Evolutionary conservation across 2,329 filamentous ascomycete genomes (phyloP).

Genomic region (Fusarium virguliforme): DNA sequence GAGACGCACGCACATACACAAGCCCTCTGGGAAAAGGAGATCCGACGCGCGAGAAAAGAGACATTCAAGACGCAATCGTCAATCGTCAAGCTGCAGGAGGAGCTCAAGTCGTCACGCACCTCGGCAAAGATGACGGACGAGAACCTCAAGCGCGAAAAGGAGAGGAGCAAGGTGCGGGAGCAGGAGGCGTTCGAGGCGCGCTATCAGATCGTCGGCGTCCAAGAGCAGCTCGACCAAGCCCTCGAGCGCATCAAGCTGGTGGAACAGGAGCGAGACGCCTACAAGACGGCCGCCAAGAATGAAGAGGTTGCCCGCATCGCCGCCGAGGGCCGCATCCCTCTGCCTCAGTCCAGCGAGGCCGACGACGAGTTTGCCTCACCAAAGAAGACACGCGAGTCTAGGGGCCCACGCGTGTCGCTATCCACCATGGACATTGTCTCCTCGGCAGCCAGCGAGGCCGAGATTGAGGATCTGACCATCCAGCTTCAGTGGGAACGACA

Average conservation of each 20-base stretch:
- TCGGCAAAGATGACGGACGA: constrained; percentile 71
- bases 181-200: constrained; percentile 79
- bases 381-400: constrained; percentile 60
- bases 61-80: constrained; percentile 81
- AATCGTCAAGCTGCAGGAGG: constrained; percentile 81
- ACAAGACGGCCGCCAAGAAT: constrained; percentile 80
- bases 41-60: constrained; percentile 78
- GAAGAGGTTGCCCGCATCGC: constrained; percentile 82
- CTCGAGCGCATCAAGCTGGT: constrained; percentile 75
- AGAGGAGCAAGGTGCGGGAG: constrained; percentile 73
- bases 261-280: constrained; percentile 82
- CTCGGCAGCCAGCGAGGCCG: constrained; percentile 70
- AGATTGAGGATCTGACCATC: constrained; percentile 70
- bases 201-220: constrained; percentile 75
- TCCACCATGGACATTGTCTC: constrained; percentile 68
- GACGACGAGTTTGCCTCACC: constrained; percentile 77
- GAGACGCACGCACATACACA: constrained; percentile 78
- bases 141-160: constrained; percentile 74
- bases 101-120: constrained; percentile 75
- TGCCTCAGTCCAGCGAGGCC: constrained; percentile 69
- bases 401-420: constrained; percentile 63
- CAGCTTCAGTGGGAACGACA: constrained; percentile 73
- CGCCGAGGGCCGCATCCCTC: constrained; percentile 78
- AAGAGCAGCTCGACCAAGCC: constrained; percentile 78
- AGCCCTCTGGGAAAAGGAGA: constrained; percentile 81